Evolutionary conservation across 2,329 filamentous ascomycete genomes (phyloP).

Genomic region (Hypoxylon sp.): DNA sequence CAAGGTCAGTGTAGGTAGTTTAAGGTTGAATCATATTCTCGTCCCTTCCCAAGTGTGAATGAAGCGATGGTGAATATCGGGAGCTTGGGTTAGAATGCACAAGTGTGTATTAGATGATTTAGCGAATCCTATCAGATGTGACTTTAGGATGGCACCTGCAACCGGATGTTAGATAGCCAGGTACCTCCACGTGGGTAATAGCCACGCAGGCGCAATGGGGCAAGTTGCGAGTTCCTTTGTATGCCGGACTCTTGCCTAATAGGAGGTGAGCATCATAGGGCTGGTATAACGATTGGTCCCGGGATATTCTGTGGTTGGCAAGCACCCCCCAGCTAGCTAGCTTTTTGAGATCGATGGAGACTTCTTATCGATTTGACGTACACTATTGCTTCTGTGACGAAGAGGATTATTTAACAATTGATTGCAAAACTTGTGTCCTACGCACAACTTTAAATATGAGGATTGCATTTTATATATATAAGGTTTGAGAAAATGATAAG

Average conservation of each 20-base stretch:
- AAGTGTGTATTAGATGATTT: constrained; percentile 15
- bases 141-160: constrained; percentile 31
- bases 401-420: not conserved
- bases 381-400: not conserved
- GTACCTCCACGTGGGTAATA: constrained; percentile 37
- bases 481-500: not conserved
- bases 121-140: constrained; percentile 29
- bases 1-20: constrained; percentile 9
- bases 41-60: constrained; percentile 4
- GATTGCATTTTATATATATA: not conserved
- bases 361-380: constrained; percentile 2
- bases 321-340: constrained; percentile 19
- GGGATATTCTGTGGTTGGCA: constrained; percentile 5
- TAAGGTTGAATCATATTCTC: not conserved
- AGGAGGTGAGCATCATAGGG: constrained; percentile 26
- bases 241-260: constrained; percentile 33
- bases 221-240: constrained; percentile 9
- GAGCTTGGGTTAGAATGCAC: constrained; percentile 2
- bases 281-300: constrained; percentile 32
- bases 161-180: constrained; percentile 18
- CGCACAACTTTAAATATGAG: constrained; percentile 8
- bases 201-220: constrained; percentile 16
- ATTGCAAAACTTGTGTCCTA: not conserved
- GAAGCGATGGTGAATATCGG: constrained; percentile 7
- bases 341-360: constrained; percentile 10